Base-by-base conservation (phyloP, 371 early-diverging fungal genomes). In the Mucor sp. region DNA sequence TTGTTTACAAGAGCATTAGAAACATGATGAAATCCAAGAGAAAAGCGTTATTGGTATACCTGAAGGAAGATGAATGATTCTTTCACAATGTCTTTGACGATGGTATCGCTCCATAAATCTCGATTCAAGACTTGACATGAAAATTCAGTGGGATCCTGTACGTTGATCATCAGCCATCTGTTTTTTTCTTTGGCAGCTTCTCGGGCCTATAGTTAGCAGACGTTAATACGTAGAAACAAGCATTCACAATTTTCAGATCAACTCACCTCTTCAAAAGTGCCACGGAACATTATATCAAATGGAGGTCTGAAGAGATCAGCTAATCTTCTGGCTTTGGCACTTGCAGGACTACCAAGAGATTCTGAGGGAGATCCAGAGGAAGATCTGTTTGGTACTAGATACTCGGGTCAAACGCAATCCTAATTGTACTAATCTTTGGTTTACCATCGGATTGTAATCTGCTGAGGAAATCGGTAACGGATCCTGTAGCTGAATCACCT, bases 151-250 rank as follows among this genome's bases (percentile, higher is more conserved):
- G 88, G 85, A 62, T 95, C 91, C 63, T 97, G 95, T 30, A 97
- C 81, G 58, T 95, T 95, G 25, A 97, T 84, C 72, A 98, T 76
- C 41, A 98, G 68, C 95, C 95, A 96, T 69, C 91, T 94, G 28
- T 81, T 78, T 17, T 83, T 77, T 27, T 69, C 72, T 66, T 82
- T 83, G 11, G 94, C 98, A 15, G 67, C 64, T 4, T 84, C 80
- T 63, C 95, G 88, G 21, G 95, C 94, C 89, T 89, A 73, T 44
- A 41, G 28, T 17, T 5, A 21, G 25, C 4, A 33, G 23, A 25
- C 8, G 39, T 25, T 12, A 33, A 44, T 43, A 8, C 19, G 4
- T 17, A 8, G 0, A 39, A 2, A 2, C 0, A 15, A 11, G 0
- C 12, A 9, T 14, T 35, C n/a, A 0, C 9, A 37, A 14, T 14